Conservation (phyloP, 495 filamentous ascomycete species). For the Penicillium odoratum region DNA sequence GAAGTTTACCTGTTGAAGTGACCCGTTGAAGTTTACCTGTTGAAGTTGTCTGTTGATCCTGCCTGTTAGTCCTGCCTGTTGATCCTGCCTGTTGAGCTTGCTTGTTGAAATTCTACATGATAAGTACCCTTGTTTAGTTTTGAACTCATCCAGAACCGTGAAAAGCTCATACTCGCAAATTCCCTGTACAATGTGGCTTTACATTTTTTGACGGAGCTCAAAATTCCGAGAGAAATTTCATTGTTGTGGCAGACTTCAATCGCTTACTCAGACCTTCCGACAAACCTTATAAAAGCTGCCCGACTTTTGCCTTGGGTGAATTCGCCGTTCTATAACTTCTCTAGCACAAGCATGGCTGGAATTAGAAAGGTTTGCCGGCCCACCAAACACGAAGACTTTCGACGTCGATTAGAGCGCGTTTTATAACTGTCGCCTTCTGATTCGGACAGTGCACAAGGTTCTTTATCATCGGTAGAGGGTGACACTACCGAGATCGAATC, state of each 20-base stretch:
- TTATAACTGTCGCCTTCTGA: slow-evolving; percentile 3
- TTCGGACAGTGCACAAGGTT: neutral
- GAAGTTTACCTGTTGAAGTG: too few relatives aligned
- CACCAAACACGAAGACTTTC: neutral
- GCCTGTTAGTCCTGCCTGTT: too few relatives aligned
- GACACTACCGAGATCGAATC: neutral
- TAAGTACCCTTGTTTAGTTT: too few relatives aligned
- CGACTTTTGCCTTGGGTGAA: neutral
- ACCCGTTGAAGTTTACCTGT: too few relatives aligned
- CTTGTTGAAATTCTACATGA: too few relatives aligned
- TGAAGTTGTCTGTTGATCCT: too few relatives aligned
- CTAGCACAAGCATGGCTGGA: neutral
- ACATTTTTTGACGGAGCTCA: too few relatives aligned
- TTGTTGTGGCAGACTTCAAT: neutral
- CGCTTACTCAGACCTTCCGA: neutral
- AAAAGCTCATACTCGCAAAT: too few relatives aligned
- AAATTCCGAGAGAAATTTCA: too few relatives aligned
- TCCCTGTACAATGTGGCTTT: too few relatives aligned
- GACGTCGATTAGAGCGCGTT: neutral
- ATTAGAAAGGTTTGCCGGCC: neutral
- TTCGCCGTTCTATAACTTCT: neutral
- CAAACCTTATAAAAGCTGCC: neutral
- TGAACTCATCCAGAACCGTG: too few relatives aligned
- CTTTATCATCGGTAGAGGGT: neutral
- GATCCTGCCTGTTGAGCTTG: too few relatives aligned